Evolutionary conservation across 805 yeast genomes (phyloP), one percentile per base, ranked within the genome.

Genomic region (Candida berthetii): DNA sequence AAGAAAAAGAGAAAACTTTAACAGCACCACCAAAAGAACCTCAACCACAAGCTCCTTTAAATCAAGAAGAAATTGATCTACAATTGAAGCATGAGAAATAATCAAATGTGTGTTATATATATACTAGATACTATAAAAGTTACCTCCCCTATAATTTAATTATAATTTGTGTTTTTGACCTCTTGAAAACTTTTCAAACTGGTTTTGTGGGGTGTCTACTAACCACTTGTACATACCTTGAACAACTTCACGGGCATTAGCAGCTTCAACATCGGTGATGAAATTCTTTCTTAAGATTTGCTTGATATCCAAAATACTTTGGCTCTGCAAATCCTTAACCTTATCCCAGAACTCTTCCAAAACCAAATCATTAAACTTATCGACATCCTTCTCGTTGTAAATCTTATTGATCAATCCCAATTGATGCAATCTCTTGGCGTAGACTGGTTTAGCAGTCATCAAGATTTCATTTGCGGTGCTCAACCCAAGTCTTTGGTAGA

Each of bases 401-500:
- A 78, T 61, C 58, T 77, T 71, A 58, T 82, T 80, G 48, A 86
- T 60, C 40, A 86, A 73, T 0, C 90, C 91, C 33, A 72, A 64
- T 18, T 68, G 59, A 37, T 57, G 54, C 58, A 88, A 68, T 20
- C 77, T 82, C n/a, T 68, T 56, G 34, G 85, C 84, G 3, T 59
- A 52, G 31, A 88, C 72, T 14, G 86, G 87, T 57, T 74, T 76
- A 3, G 86, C 78, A 38, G 85, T 72, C 48, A 87, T 65, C 35
- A 88, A 65, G 2, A 87, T 86, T 62, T 87, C 90, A 40, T 81
- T 71, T 14, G 93, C 80, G 47, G 70, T 73, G 46, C 86, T 78
- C 65, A 79, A 67, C 2, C 96, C 96, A 43, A 88, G 65, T 53
- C 95, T 73, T 50, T 69, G 58, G 19, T 85, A 78, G 40, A 88